phyloP scores from a whole-genome alignment of 2,329 filamentous ascomycete genomes.

The Trichoderma harzianum region DNA sequence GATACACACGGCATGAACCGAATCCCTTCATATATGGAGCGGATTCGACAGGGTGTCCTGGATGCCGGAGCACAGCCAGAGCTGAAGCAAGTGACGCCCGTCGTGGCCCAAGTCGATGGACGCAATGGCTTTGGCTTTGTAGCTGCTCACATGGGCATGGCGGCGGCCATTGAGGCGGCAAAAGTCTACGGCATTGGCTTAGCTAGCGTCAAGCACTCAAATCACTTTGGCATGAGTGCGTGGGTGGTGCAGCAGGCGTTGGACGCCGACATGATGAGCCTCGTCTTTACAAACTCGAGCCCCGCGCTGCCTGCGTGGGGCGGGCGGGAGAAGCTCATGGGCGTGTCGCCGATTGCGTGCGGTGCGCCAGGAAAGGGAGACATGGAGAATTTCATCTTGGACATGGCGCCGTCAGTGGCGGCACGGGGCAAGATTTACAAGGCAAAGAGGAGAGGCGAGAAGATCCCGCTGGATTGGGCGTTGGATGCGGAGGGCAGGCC shows the following conservation, averaged over 20 bases:
- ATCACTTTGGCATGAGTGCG: conserved; percentile 81
- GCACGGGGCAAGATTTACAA: conserved; percentile 73
- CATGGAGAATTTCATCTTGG: conserved; percentile 62
- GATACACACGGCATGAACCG: conserved; percentile 77
- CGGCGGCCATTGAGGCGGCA: conserved; percentile 64
- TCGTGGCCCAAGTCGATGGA: conserved; percentile 65
- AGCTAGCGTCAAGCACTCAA: conserved; percentile 71
- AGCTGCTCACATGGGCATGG: conserved; percentile 64
- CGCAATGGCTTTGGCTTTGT: conserved; percentile 75
- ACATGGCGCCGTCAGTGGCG: conserved; percentile 69
- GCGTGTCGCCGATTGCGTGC: conserved; percentile 70
- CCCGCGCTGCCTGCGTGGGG: conserved; percentile 71
- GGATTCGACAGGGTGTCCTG: conserved; percentile 67
- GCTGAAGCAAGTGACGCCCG: conserved; percentile 62
- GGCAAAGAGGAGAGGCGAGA: conserved; percentile 62
- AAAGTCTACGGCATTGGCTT: conserved; percentile 67
- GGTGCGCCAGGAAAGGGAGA: conserved; percentile 63
- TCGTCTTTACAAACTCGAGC: conserved; percentile 69
- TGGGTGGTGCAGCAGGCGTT: conserved; percentile 77
- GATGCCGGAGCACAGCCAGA: conserved; percentile 57
- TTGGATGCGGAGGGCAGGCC: conserved; percentile 64
- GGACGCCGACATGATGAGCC: conserved; percentile 66
- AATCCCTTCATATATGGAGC: conserved; percentile 72
- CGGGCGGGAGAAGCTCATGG: conserved; percentile 65
- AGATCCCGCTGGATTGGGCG: conserved; percentile 72